A percentile compares a stretch with the other conserved stretches of the same genome.
Conservation (phyloP, 2,329 filamentous ascomycete genomes). For the Sporothrix sp. region DNA sequence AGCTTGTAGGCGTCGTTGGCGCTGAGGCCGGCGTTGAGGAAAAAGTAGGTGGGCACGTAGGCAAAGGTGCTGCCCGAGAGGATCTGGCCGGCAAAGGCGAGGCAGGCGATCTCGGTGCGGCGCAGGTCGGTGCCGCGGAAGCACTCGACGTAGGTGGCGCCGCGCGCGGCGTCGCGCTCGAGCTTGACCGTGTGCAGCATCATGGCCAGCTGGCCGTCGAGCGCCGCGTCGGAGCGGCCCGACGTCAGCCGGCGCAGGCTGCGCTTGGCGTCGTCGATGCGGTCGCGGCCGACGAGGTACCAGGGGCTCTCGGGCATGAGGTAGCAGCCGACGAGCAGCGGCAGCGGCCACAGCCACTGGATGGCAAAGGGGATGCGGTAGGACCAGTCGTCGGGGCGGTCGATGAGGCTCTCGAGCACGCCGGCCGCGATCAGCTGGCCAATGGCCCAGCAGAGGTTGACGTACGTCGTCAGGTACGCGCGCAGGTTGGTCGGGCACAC, state of each 20-base stretch:
- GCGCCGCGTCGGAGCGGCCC: constrained; percentile 13
- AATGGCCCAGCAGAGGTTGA: constrained; percentile 41
- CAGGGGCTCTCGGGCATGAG: constrained; percentile 39
- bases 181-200: constrained; percentile 35
- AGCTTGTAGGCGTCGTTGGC: constrained; percentile 25
- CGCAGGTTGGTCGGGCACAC: constrained; percentile 26
- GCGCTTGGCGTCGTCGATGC: constrained; percentile 26
- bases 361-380: constrained; percentile 29
- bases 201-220: constrained; percentile 28
- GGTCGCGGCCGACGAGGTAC: constrained; percentile 33
- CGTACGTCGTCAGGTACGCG: constrained; percentile 33
- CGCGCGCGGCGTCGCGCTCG: constrained; percentile 25
- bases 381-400: constrained; percentile 27
- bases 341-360: constrained; percentile 28
- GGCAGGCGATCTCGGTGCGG: constrained; percentile 35
- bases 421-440: constrained; percentile 25
- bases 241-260: constrained; percentile 23
- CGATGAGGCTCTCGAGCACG: constrained; percentile 32
- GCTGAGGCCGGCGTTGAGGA: constrained; percentile 23
- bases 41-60: constrained; percentile 22
- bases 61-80: constrained; percentile 27
- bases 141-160: constrained; percentile 36
- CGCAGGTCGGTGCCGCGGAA: constrained; percentile 36
- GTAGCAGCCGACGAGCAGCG: constrained; percentile 29
- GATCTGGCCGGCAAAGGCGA: constrained; percentile 24